Conservation (phyloP, 2,329 filamentous ascomycete genomes). For the Sporothrix inflata region DNA sequence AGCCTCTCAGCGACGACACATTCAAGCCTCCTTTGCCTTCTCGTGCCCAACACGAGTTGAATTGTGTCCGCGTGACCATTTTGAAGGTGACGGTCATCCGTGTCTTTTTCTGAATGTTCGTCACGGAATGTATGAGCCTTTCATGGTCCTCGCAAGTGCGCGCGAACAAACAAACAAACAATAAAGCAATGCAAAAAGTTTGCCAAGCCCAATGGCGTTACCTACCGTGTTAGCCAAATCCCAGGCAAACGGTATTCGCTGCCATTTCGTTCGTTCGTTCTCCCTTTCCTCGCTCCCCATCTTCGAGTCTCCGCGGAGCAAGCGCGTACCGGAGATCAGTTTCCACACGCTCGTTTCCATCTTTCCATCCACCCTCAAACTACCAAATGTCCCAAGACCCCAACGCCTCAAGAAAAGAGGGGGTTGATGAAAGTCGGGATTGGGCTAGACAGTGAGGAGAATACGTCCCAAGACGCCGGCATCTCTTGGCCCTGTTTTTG, state of each 20-base stretch:
- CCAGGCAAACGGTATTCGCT: no score
- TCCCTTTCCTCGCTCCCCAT: neutral
- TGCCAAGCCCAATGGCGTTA: constrained; percentile 2
- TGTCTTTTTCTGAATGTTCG: neutral
- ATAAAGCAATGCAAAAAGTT: neutral
- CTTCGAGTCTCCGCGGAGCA: constrained; percentile 13
- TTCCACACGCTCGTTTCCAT: neutral
- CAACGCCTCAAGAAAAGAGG: neutral
- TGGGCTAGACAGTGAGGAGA: constrained; percentile 3
- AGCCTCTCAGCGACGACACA: neutral
- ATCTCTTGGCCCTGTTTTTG: constrained; percentile 3
- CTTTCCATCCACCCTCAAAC: neutral
- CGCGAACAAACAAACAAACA: neutral
- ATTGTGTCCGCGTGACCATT: constrained; percentile 8
- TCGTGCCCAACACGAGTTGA: neutral
- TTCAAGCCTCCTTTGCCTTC: neutral
- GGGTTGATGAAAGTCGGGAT: neutral
- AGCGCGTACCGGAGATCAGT: neutral
- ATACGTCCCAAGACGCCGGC: neutral
- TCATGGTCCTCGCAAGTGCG: neutral
- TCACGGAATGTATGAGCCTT: neutral
- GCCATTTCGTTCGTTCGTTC: neutral
- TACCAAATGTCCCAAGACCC: no score
- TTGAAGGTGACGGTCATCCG: neutral
- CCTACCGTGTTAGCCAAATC: neutral